Percentiles rank a stretch among this genome's conserved stretches.
phyloP scores from a whole-genome alignment of 176 grass and related monocot genomes.

The Carex cristatella region DNA sequence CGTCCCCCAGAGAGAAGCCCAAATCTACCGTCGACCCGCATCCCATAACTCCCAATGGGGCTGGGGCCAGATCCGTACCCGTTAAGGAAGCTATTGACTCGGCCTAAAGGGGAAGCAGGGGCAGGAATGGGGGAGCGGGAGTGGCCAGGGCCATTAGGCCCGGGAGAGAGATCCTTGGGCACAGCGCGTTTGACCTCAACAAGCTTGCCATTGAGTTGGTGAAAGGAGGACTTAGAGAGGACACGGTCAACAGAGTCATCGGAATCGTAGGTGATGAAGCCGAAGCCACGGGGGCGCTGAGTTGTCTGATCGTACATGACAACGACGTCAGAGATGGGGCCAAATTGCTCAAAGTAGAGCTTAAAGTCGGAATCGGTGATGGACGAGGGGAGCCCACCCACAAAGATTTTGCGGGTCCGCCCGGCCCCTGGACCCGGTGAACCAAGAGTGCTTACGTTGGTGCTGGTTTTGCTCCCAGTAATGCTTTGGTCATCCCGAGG shows the following conservation, averaged over 20 bases:
- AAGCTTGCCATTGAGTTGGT: conserved; percentile 93
- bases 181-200: conserved; percentile 96
- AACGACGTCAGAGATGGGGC: conserved; percentile 77
- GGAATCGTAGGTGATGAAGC: conserved; percentile 95
- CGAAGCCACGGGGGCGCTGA: conserved; percentile 86
- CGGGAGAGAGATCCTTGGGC: conserved; percentile 87
- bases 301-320: conserved; percentile 98
- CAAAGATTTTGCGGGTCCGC: conserved; percentile 92
- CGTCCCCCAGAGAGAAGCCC: conserved; percentile 54
- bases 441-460: conserved; percentile 50
- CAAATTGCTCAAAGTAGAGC: conserved; percentile 91
- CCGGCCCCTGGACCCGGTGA: conserved; percentile 23
- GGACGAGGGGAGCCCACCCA: conserved; percentile 76
- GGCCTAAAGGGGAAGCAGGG: conserved; percentile 53
- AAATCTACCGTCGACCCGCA: conserved; percentile 72
- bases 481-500: conserved; percentile 83
- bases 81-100: conserved; percentile 71
- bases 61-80: conserved; percentile 58
- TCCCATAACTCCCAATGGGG: conserved; percentile 65
- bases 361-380: conserved; percentile 85
- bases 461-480: conserved; percentile 56
- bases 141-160: conserved; percentile 41
- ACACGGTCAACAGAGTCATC: conserved; percentile 82
- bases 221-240: conserved; percentile 66
- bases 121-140: conserved; percentile 56